A percentile compares a stretch with the other conserved stretches of the same genome.
phyloP scores from a whole-genome alignment of 345 rosid species.

The Barbarea vulgaris region DNA sequence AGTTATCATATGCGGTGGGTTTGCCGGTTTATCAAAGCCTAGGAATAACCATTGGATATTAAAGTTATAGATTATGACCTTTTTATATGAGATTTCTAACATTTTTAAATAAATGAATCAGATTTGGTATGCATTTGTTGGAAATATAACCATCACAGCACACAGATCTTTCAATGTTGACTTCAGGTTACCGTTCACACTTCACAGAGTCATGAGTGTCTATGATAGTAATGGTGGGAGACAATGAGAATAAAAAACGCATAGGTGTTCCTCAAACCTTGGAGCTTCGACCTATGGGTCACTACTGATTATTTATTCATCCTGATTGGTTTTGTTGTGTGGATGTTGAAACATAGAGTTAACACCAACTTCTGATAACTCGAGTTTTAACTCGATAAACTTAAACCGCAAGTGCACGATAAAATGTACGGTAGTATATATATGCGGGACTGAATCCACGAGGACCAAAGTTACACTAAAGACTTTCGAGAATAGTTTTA shows the following conservation, averaged over 20 bases:
- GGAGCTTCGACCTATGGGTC: constrained; percentile 70
- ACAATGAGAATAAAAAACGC: constrained; percentile 45
- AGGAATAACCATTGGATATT: too few species aligned
- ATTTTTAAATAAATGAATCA: constrained; percentile 19
- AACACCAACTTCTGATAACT: constrained; percentile 76
- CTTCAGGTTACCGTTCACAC: constrained; percentile 70
- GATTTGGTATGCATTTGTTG: constrained; percentile 61
- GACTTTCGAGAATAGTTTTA: too few species aligned
- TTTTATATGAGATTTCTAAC: neutral
- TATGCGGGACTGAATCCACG: too few species aligned
- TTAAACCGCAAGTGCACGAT: too few species aligned
- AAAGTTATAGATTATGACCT: too few species aligned
- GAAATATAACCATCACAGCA: constrained; percentile 60
- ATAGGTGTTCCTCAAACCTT: constrained; percentile 73
- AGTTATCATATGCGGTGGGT: too few species aligned
- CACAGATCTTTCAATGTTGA: constrained; percentile 57
- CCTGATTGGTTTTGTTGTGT: constrained; percentile 58
- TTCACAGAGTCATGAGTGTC: constrained; percentile 69
- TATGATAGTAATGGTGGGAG: constrained; percentile 62
- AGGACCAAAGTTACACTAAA: too few species aligned
- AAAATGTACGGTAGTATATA: too few species aligned
- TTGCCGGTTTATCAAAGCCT: too few species aligned
- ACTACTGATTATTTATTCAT: constrained; percentile 54
- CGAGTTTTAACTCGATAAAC: too few species aligned
- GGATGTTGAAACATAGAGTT: constrained; percentile 74